These are phyloP conservation scores for Macrophomina phaseolina DNA, from an alignment of 2,329 filamentous ascomycete genomes.

Conservation along the genomic window DNA sequence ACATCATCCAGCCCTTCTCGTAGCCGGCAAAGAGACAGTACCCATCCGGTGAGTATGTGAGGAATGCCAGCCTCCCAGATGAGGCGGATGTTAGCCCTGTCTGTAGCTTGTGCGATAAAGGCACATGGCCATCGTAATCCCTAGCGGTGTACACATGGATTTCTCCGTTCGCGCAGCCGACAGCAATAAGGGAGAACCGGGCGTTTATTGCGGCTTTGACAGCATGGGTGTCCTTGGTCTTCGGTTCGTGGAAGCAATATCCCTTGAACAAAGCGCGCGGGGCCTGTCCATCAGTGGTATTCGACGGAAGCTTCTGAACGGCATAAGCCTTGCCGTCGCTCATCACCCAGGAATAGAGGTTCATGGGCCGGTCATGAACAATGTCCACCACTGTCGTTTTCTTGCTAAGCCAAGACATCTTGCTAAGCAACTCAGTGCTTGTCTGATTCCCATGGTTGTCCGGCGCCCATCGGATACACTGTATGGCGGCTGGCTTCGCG, in stretches of 20 bases:
- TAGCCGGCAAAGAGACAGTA: constrained; percentile 96
- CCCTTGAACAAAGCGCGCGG: constrained; percentile 80
- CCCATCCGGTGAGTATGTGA: constrained; percentile 91
- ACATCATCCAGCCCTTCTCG: constrained; percentile 89
- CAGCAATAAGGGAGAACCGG: constrained; percentile 88
- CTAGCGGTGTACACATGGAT: constrained; percentile 90
- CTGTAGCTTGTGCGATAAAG: constrained; percentile 78
- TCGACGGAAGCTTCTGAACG: constrained; percentile 70
- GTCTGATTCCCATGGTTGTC: constrained; percentile 84
- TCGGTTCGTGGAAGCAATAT: constrained; percentile 84
- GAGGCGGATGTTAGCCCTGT: constrained; percentile 70
- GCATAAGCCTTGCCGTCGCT: constrained; percentile 87
- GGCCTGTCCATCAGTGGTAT: constrained; percentile 50
- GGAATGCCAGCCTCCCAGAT: constrained; percentile 73
- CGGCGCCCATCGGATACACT: constrained; percentile 94
- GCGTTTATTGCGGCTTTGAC: constrained; percentile 86
- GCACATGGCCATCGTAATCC: constrained; percentile 93
- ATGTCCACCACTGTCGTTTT: constrained; percentile 74
- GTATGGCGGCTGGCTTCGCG: constrained; percentile 87
- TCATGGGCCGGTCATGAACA: constrained; percentile 96
- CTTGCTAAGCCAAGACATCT: constrained; percentile 84
- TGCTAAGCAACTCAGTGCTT: constrained; percentile 84
- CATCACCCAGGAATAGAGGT: constrained; percentile 89
- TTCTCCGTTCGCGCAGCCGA: constrained; percentile 79
- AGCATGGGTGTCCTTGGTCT: constrained; percentile 65